Conservation (phyloP, 1,284 basidiomycete species). For the Albatrellus sp. region DNA sequence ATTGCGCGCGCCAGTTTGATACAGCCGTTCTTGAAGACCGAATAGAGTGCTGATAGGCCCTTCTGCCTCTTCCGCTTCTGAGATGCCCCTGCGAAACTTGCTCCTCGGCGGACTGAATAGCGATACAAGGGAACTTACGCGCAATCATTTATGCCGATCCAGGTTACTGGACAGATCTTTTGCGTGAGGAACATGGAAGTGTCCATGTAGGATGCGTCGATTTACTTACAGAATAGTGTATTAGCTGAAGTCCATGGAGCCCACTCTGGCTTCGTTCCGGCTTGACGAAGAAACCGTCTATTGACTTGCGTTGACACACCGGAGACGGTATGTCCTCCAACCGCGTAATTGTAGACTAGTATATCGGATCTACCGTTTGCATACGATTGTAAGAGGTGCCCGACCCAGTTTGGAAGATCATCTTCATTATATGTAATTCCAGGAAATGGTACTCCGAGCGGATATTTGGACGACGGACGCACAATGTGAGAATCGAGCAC, state of each 20-base stretch:
- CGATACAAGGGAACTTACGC: conserved; percentile 1
- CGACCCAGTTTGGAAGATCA: conserved; percentile 33
- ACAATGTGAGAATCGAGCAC: conserved; percentile 16
- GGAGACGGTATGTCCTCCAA: conserved; percentile 26
- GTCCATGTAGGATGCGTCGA: neutral
- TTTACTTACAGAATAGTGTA: conserved; percentile 29
- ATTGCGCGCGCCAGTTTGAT: conserved; percentile 37
- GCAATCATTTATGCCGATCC: conserved; percentile 51
- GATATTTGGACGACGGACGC: conserved; percentile 21
- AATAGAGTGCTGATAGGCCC: conserved; percentile 18
- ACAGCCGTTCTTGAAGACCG: conserved; percentile 28
- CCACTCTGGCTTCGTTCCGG: conserved; percentile 24
- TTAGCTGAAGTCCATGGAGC: conserved; percentile 26
- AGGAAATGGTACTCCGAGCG: conserved; percentile 32
- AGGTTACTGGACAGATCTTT: conserved; percentile 28
- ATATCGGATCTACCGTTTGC: conserved; percentile 18
- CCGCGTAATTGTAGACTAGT: conserved; percentile 35
- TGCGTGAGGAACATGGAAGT: neutral
- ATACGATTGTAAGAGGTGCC: conserved; percentile 26
- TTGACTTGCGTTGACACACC: conserved; percentile 27
- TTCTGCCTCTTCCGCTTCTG: no score
- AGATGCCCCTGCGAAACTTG: no score
- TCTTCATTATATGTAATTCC: conserved; percentile 24
- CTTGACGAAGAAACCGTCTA: conserved; percentile 21
- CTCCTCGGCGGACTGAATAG: no score